Base-by-base conservation (phyloP, 2,329 filamentous ascomycete genomes). In the Magnaporthiopsis poae region DNA sequence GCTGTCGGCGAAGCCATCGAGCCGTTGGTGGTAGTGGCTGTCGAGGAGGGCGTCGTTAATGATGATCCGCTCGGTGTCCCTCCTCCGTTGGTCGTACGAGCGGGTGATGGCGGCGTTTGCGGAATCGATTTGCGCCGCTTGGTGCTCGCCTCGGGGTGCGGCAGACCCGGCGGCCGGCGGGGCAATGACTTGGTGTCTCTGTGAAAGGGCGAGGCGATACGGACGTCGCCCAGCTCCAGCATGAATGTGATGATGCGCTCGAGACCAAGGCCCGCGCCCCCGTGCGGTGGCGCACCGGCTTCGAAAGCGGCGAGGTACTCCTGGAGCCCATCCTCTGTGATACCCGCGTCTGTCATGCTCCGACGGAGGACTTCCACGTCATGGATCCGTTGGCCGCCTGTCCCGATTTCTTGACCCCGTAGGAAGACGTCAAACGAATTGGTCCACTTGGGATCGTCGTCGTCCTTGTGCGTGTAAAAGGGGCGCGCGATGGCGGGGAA, bases 401-500 rank as follows among this genome's bases (percentile, higher is more conserved):
- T 94, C 62, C 94, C 88, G 67, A 97, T 95, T 76, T 97, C 93
- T 74, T 97, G 93, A 0, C 93, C 93, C 36, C 93, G 89, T 61
- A 96, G 84, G 79, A 97, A 97, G 67, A 97, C 96, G 75, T 97
- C 93, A 72, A 96, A 97, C 0, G 93, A 96, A 75, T 96, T 96
- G 64, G 93, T 97, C 75, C 88, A 86, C 46, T 84, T 82, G 15
- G 85, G 81, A 72, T 96, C 86, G 21, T 88, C 81, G 1, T 88
- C 84, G 69, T 96, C 91, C 35, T 89, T 89, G 85, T 96, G 93
- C 1, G 93, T 91, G 74, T 97, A 96, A 78, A 97, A 96, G 0
- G 93, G 93, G 61, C 93, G 86, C 2, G 91, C 93, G 8, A 87
- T 88, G 29, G 86, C 81, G 0, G 93, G 93, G 80, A 97, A 97